phyloP scores from a whole-genome alignment of 257 asterid genomes.

The Cynanchum wilfordii region DNA sequence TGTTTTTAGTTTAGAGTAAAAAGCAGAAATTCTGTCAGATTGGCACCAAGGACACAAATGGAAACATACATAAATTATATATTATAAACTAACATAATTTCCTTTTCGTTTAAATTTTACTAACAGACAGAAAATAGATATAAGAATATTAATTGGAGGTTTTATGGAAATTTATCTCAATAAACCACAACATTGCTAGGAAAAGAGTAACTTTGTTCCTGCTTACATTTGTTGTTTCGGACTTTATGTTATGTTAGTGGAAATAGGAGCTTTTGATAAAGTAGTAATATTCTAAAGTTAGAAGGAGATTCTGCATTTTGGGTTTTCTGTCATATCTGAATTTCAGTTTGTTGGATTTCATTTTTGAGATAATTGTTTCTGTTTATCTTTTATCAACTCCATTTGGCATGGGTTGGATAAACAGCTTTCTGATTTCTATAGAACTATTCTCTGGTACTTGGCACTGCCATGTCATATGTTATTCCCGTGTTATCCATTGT shows the following conservation, averaged over 20 bases:
- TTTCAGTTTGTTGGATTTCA: not conserved
- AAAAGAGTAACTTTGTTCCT: not conserved
- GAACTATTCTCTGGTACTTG: not conserved
- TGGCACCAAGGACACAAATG: not conserved
- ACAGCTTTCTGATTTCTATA: not conserved
- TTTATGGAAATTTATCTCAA: not conserved
- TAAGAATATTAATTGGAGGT: not conserved
- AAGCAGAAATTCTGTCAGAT: not conserved
- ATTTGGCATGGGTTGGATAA: not conserved
- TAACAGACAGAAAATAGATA: not conserved
- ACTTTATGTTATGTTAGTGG: not conserved
- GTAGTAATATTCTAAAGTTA: not conserved
- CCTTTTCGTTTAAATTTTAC: not conserved
- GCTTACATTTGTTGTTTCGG: not conserved
- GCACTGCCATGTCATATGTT: not conserved
- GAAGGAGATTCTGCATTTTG: not conserved
- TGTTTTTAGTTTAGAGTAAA: not conserved
- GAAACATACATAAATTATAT: not conserved
- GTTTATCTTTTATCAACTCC: not conserved
- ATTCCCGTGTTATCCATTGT: not conserved
- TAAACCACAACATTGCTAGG: not conserved
- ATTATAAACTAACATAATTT: too few species aligned
- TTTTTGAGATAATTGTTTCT: not conserved
- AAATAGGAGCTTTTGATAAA: not conserved
- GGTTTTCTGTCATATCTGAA: not conserved